Conservation (phyloP, 2,329 filamentous ascomycete genomes). For the Sporothrix dimorphospora region DNA sequence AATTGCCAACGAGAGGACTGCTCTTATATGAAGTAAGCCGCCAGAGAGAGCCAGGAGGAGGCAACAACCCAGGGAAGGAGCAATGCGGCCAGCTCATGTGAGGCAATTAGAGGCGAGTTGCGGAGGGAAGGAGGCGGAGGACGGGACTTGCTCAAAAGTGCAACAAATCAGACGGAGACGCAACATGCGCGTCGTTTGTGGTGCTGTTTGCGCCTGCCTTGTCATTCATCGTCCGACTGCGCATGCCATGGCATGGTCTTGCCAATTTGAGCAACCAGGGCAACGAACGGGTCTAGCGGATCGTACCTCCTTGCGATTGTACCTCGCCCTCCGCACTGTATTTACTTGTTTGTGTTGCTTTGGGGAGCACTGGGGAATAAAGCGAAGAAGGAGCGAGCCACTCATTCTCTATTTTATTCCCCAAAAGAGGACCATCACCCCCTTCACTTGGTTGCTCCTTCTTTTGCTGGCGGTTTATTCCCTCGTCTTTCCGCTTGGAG, state of each 20-base stretch:
- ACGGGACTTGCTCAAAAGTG: background rate
- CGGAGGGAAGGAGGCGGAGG: conserved; percentile 4
- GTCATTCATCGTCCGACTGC: conserved; percentile 18
- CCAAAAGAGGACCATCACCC: background rate
- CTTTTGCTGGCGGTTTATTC: background rate
- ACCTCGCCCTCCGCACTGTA: background rate
- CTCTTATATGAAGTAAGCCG: background rate
- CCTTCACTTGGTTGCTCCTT: background rate
- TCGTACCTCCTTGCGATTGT: background rate
- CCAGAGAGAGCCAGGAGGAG: background rate
- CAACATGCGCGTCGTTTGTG: background rate
- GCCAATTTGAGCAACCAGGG: background rate
- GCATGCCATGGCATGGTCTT: conserved; percentile 14
- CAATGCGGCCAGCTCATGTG: conserved; percentile 20
- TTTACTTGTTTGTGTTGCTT: background rate
- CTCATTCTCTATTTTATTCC: background rate
- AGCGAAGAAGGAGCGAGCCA: background rate
- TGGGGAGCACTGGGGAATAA: background rate
- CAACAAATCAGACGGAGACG: background rate
- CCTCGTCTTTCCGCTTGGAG: conserved; percentile 12
- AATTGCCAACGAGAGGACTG: no score
- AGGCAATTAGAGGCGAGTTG: conserved; percentile 27
- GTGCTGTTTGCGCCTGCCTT: conserved; percentile 20
- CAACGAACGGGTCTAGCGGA: background rate
- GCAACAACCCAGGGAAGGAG: conserved; percentile 10